These are phyloP conservation scores for Beauveria scarabaeidicola DNA, from an alignment of 2,329 filamentous ascomycete species.

Conservation along the genomic window DNA sequence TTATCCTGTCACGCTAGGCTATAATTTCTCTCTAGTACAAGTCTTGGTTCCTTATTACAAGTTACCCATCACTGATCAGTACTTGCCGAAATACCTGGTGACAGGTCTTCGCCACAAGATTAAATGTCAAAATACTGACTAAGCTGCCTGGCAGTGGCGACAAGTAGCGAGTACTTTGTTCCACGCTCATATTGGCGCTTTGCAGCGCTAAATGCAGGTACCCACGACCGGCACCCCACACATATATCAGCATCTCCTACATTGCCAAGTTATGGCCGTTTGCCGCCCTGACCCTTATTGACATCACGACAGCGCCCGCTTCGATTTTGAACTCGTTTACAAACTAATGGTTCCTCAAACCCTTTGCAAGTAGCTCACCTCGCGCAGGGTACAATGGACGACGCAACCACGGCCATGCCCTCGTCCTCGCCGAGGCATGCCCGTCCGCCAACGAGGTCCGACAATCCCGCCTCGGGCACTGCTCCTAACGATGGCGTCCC, in stretches of 20 bases:
- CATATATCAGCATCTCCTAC: not conserved
- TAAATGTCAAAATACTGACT: not conserved
- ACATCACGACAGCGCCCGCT: not conserved
- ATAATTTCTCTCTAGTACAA: no score
- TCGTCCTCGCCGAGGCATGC: conserved; percentile 18
- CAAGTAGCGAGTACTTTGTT: not conserved
- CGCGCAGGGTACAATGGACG: conserved; percentile 18
- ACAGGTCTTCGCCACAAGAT: conserved; percentile 23
- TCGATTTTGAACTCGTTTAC: not conserved
- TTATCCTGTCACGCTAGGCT: no score
- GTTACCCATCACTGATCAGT: no score
- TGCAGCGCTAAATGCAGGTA: not conserved
- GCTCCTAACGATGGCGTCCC: conserved; percentile 28
- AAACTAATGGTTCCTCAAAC: not conserved
- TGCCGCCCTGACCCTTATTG: not conserved
- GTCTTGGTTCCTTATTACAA: no score
- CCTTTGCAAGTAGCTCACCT: not conserved
- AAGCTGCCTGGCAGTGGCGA: not conserved
- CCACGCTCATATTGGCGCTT: not conserved
- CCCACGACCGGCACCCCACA: not conserved
- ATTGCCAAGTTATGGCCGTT: not conserved
- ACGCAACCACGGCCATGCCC: conserved; percentile 12
- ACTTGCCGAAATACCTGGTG: no score
- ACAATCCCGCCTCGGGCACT: conserved; percentile 14
- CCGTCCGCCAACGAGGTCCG: conserved; percentile 19